Conservation (phyloP, 257 asterid genomes). For the Solanum gracilifrons region DNA sequence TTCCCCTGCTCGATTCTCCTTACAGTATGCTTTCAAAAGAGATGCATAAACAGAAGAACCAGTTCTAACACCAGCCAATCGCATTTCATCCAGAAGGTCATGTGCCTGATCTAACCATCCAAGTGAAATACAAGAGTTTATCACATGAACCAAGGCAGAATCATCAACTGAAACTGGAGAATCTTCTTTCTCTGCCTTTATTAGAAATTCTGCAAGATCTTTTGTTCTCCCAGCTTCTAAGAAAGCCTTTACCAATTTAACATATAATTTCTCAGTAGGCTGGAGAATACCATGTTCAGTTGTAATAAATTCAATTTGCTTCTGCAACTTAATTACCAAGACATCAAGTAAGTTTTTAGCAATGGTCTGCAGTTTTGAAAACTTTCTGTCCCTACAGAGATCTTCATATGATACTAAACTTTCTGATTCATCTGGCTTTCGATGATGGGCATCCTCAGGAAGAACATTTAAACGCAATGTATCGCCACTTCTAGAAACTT, state of each 20-base stretch:
- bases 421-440: constrained; percentile 11
- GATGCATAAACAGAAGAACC: constrained; percentile 60
- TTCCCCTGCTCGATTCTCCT: constrained; percentile 49
- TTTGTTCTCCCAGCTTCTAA: constrained; percentile 55
- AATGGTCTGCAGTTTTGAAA: constrained; percentile 45
- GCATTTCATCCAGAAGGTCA: constrained; percentile 90
- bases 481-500: constrained; percentile 14
- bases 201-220: constrained; percentile 66
- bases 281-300: constrained; percentile 72
- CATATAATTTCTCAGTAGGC: constrained; percentile 72
- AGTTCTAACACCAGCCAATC: constrained; percentile 65
- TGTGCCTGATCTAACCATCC: constrained; percentile 81
- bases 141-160: constrained; percentile 50
- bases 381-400: constrained; percentile 51
- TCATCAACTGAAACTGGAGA: constrained; percentile 56
- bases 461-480: not conserved
- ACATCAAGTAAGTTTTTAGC: constrained; percentile 46
- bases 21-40: constrained; percentile 67
- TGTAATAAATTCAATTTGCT: constrained; percentile 61
- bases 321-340: constrained; percentile 45
- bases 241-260: constrained; percentile 66
- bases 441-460: constrained; percentile 5
- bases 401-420: constrained; percentile 33
- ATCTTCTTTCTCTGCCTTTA: constrained; percentile 59
- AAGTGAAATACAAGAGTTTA: constrained; percentile 74